These are phyloP conservation scores for Leptographium wingfieldii DNA, from an alignment of 2,329 filamentous ascomycete species.

Conservation along the genomic window DNA sequence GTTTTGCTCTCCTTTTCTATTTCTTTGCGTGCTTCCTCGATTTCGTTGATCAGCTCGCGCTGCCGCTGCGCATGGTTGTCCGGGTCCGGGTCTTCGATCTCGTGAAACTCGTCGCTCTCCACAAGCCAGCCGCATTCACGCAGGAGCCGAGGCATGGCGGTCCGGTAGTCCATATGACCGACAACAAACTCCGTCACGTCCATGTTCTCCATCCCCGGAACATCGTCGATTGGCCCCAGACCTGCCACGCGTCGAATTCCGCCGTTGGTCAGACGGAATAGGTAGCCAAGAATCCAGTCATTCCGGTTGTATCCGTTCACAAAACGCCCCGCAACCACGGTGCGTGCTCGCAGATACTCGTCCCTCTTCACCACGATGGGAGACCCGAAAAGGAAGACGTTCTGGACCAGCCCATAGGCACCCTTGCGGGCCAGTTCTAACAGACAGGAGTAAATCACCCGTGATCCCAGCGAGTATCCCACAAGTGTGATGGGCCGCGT, in stretches of 20 bases:
- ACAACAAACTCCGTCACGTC: conserved; percentile 75
- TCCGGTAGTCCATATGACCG: conserved; percentile 94
- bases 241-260: conserved; percentile 84
- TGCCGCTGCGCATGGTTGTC: conserved; percentile 83
- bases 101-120: conserved; percentile 83
- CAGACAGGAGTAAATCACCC: conserved; percentile 86
- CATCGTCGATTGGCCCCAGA: conserved; percentile 58
- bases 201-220: conserved; percentile 79
- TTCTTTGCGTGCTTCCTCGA: conserved; percentile 83
- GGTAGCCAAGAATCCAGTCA: conserved; percentile 94
- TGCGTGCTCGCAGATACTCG: conserved; percentile 68
- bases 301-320: conserved; percentile 90
- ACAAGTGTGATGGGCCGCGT: conserved; percentile 85
- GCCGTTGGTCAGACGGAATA: conserved; percentile 88
- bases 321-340: conserved; percentile 84
- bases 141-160: conserved; percentile 78
- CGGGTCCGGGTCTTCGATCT: conserved; percentile 95
- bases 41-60: conserved; percentile 87
- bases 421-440: conserved; percentile 75
- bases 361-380: conserved; percentile 86
- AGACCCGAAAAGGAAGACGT: conserved; percentile 89
- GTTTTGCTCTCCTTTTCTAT: conserved; percentile 69
- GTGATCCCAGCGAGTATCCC: conserved; percentile 83
- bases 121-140: conserved; percentile 84
- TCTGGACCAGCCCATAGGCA: conserved; percentile 79